Conservation (phyloP, 805 yeast genomes). For the Ascoidea asiatica region DNA sequence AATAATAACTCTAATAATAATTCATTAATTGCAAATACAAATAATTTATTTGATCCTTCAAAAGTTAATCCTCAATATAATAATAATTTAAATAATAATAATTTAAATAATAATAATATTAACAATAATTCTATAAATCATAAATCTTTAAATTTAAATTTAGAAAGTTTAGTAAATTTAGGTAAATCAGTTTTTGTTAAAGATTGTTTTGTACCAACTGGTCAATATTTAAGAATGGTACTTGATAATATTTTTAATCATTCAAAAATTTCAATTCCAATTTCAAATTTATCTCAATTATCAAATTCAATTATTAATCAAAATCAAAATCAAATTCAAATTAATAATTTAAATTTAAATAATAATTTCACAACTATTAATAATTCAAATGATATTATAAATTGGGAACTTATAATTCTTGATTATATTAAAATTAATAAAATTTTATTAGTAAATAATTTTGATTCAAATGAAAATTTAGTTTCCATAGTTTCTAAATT, state of each 20-base stretch:
- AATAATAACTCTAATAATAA: too few relatives aligned
- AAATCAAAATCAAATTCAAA: background rate
- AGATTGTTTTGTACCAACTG: slow-evolving; percentile 77
- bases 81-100: slow-evolving; percentile 1
- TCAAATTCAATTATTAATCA: background rate
- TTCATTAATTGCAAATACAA: background rate
- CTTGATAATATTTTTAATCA: slow-evolving; percentile 69
- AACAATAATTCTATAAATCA: background rate
- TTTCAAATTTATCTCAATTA: too few relatives aligned
- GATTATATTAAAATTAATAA: slow-evolving; percentile 9
- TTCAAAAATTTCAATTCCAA: slow-evolving; percentile 29
- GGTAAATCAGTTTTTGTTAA: slow-evolving; percentile 71
- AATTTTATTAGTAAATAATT: slow-evolving; percentile 8
- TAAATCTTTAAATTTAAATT: slow-evolving; percentile 7
- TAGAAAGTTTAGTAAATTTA: slow-evolving; percentile 67
- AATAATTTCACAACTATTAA: slow-evolving; percentile 10
- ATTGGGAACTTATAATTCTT: slow-evolving; percentile 10
- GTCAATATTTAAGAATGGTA: slow-evolving; percentile 62
- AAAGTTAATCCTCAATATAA: too few relatives aligned
- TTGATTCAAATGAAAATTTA: slow-evolving; percentile 8
- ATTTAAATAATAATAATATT: background rate
- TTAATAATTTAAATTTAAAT: background rate
- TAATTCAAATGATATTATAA: slow-evolving; percentile 4
- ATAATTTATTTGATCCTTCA: too few relatives aligned
- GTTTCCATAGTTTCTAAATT: slow-evolving; percentile 9